phyloP scores from a whole-genome alignment of 768 basidiomycete species.

The Lenzites betulinus region DNA sequence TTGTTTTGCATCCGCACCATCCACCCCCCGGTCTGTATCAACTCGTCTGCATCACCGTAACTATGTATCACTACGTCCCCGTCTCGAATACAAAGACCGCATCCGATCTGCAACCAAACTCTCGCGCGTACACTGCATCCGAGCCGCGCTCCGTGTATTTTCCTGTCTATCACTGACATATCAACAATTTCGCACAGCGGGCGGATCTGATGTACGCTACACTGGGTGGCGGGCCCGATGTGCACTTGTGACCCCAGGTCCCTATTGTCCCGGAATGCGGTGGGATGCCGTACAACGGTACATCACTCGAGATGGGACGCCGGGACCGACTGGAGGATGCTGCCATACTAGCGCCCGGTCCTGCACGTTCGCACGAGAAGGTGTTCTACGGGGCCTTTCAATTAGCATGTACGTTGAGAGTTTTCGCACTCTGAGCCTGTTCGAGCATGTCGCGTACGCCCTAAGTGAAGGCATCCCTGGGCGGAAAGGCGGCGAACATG shows the following conservation, averaged over 20 bases:
- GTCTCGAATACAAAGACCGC: neutral
- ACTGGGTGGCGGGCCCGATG: neutral
- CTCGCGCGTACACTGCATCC: too few species aligned
- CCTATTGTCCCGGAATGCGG: neutral
- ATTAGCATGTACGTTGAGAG: too few species aligned
- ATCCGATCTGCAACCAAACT: neutral
- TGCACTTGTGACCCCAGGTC: too few species aligned
- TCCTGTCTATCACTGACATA: too few species aligned
- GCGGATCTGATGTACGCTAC: neutral
- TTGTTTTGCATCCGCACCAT: neutral
- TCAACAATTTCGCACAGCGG: neutral
- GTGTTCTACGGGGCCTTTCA: too few species aligned
- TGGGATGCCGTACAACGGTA: neutral
- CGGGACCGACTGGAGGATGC: neutral
- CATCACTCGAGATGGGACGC: neutral
- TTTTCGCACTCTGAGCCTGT: too few species aligned
- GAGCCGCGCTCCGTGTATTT: too few species aligned
- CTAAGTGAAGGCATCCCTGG: too few species aligned
- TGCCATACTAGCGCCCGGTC: too few species aligned
- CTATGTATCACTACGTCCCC: conserved; percentile 6
- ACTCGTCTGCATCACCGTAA: neutral
- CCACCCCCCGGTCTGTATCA: conserved; percentile 5
- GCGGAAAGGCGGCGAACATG: too few species aligned
- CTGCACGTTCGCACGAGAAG: neutral
- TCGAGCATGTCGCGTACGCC: too few species aligned